Evolutionary conservation across 176 grass and related monocot genomes (phyloP), one percentile per base, ranked within the genome.

Genomic region (Ampelocalamus luodianensis): DNA sequence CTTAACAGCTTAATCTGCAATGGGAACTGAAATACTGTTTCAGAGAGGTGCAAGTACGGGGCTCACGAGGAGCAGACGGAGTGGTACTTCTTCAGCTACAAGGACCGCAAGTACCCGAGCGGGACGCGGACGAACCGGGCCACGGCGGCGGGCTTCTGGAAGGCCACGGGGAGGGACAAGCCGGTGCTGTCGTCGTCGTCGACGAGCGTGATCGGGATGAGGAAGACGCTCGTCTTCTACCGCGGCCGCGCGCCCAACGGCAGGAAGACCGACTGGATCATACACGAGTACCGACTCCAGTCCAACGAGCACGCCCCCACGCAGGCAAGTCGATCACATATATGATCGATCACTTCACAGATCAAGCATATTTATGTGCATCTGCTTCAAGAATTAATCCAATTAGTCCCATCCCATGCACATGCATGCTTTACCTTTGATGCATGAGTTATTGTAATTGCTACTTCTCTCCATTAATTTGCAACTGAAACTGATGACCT

Each of bases 211-310:
- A 96, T 98, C 78, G 96, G 96, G 24, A 95, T 98, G 96, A 92
- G 96, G 42, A 98, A 98, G 88, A 98, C 96, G 9, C 96, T 98
- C 0, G 96, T 98, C 37, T 98, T 98, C 93, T 98, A 98, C 91
- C 89, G 91, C 8, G 96, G 96, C 20, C 91, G 96, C 27, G 91
- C 96, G 0, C 96, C 96, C 53, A 98, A 94, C 78, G 93, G 96
- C 18, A 73, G 89, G 55, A 95, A 91, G 78, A 94, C 91, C 0
- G 93, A 98, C 78, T 98, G 96, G 96, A 98, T 98, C 78, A 96
- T 96, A 69, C 96, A 98, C 39, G 96, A 98, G 75, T 98, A 96
- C 53, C 88, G 96, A 8, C 91, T 98, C 62, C 96, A 98, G 71
- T 89, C 88, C 22, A 85, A 76, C 76, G 91, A 98, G 83, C 86